phyloP scores from a whole-genome alignment of 2,329 filamentous ascomycete genomes.

The Sclerotinia sclerotiorum region DNA sequence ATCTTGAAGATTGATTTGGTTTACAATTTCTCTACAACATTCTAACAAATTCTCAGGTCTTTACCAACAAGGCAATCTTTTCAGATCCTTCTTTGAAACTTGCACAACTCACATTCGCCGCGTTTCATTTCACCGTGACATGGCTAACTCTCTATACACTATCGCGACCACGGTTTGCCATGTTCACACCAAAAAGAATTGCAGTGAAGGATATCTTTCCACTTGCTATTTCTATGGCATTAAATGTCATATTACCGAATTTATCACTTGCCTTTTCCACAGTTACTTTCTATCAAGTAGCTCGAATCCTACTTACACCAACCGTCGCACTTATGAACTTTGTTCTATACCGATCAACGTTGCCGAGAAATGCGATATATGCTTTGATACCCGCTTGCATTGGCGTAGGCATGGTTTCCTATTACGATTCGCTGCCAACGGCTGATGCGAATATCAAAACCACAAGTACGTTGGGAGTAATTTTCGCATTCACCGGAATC shows the following conservation, averaged over 20 bases:
- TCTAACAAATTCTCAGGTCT: slow-evolving; percentile 44
- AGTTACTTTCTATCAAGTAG: slow-evolving; percentile 70
- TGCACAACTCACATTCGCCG: slow-evolving; percentile 64
- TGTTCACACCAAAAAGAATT: slow-evolving; percentile 59
- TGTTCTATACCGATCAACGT: slow-evolving; percentile 56
- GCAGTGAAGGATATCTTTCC: slow-evolving; percentile 59
- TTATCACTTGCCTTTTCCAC: slow-evolving; percentile 66
- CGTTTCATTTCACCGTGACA: slow-evolving; percentile 68
- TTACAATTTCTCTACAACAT: background rate
- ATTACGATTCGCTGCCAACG: slow-evolving; percentile 62
- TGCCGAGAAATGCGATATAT: slow-evolving; percentile 52
- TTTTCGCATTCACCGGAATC: slow-evolving; percentile 64
- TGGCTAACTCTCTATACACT: slow-evolving; percentile 62
- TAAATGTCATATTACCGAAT: slow-evolving; percentile 69
- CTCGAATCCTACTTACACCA: slow-evolving; percentile 65
- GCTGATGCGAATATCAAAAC: slow-evolving; percentile 52
- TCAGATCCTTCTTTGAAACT: slow-evolving; percentile 60
- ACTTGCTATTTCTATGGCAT: slow-evolving; percentile 64
- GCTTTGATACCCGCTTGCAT: slow-evolving; percentile 61
- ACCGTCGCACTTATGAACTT: slow-evolving; percentile 65
- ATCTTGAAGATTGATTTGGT: too few species aligned
- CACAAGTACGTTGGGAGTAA: slow-evolving; percentile 58
- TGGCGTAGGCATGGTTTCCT: slow-evolving; percentile 65
- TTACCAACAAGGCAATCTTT: slow-evolving; percentile 71
- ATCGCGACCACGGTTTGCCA: slow-evolving; percentile 56